Evolutionary conservation across 1,284 basidiomycete species (phyloP), one percentile per base, ranked within the genome.

Genomic region (Pisolithus thermaeus): DNA sequence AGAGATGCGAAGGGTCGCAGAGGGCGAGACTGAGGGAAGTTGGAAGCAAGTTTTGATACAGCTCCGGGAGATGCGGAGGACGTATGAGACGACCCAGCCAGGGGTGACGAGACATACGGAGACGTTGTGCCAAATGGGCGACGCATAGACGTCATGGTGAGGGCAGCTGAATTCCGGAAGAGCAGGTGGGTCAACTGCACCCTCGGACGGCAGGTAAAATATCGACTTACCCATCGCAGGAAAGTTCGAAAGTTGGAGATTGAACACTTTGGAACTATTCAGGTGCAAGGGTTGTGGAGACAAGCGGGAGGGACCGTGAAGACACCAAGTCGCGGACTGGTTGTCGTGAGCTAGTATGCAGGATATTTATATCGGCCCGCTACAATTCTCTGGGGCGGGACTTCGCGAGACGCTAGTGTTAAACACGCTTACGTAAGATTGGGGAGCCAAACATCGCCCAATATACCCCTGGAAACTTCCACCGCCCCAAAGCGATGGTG

Each of bases 1-100:
- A 88, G 75, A 49, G 81, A 79, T 18, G 83, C 75, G 67, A 90
- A 90, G 27, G 88, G 88, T 22, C 88, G 79, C 37, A 89, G 73
- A 1, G 84, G 81, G 39, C 84, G 83, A 32, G 87, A 90, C 1
- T 77, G 70, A 5, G 82, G 79, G 66, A 90, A 90, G 6, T 76
- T 70, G 23, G 73, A 63, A 50, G 64, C 72, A 48, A 77, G 74
- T 56, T 71, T 70, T 50, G 74, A 68, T 55, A 59, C 56, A 56
- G 65, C 70, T 63, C 56, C 61, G 25, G 70, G 47, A 28, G 63
- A 57, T 58, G 60, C 46, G 43, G 56, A 30, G 52, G 63, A 30
- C 57, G 53, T 53, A 59, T 66, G 52, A 67, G 70, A 58, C 42
- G 68, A 56, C 28, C 69, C 69, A 40, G 83, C 82, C 47, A 87